Conservation (phyloP, 2,329 filamentous ascomycete species). For the Raffaelea ambrosiae region DNA sequence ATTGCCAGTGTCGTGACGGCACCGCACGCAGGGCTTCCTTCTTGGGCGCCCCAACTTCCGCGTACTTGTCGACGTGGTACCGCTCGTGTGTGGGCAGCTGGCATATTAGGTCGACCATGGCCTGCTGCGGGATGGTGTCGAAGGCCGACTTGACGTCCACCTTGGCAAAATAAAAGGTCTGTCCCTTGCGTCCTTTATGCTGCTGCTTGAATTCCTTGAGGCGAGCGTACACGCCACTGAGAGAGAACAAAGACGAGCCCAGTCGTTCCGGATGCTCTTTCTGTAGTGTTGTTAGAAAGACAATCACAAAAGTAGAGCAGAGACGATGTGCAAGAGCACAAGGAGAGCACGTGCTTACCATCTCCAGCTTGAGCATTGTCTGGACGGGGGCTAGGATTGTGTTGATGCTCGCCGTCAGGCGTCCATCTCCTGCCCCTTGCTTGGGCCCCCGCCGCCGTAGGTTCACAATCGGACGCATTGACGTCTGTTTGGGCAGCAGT, state of each 20-base stretch:
- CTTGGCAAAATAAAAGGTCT: slow-evolving; percentile 75
- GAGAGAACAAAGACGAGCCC: slow-evolving; percentile 74
- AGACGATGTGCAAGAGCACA: no score
- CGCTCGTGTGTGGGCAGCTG: slow-evolving; percentile 45
- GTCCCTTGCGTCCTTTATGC: slow-evolving; percentile 27
- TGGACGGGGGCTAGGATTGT: slow-evolving; percentile 57
- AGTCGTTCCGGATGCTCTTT: slow-evolving; percentile 45
- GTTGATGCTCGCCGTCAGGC: slow-evolving; percentile 59
- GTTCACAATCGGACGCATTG: slow-evolving; percentile 82
- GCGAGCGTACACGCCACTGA: slow-evolving; percentile 68
- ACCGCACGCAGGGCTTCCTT: slow-evolving; percentile 26
- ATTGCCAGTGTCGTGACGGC: slow-evolving; percentile 39
- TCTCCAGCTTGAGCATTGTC: slow-evolving; percentile 71
- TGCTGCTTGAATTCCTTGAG: slow-evolving; percentile 59
- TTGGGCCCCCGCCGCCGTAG: slow-evolving; percentile 56
- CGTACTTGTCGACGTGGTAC: slow-evolving; percentile 68
- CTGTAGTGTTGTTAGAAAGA: not conserved
- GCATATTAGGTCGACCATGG: slow-evolving; percentile 58
- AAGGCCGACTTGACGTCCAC: slow-evolving; percentile 88
- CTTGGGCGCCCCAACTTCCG: slow-evolving; percentile 43
- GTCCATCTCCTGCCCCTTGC: slow-evolving; percentile 15
- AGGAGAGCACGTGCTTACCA: no score
- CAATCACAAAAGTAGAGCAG: not conserved
- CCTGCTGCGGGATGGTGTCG: slow-evolving; percentile 83
- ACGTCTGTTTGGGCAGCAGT: slow-evolving; percentile 69